Evolutionary conservation across 2,329 filamentous ascomycete genomes (phyloP), one percentile per base, ranked within the genome.

Genomic region (Sclerotinia spermophila): DNA sequence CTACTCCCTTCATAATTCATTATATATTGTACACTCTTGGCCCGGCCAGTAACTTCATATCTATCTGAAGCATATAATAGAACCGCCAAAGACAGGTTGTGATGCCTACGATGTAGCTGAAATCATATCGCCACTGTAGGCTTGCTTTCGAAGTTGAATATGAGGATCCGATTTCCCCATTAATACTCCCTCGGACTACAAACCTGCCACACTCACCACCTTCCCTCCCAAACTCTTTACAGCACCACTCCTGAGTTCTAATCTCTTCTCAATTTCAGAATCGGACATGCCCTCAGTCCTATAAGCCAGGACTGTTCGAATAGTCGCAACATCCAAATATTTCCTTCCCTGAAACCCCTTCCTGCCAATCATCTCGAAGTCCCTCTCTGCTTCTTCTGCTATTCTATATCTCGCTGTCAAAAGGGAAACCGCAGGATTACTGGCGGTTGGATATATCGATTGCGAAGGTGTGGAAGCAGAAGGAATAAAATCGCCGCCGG

Each of bases 371-470:
- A 68, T 67, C 48, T 80, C 79, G 76, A 90, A 90, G 40, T 89
- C 87, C 48, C 86, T 82, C 67, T 86, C 84, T 0, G 83, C 86
- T 71, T 89, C 79, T 71, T 90, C 88, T 10, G 91, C 80, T 72
- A 91, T 86, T 0, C 87, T 84, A 78, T 89, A 89, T 65, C 86
- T 81, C 15, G 78, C 77, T 2, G 75, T 76, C 11, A 79, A 38
- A 10, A 79, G 68, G 3, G 68, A 66, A 1, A 79, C 67, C 0
- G 78, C 78, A 0, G 78, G 77, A 51, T 79, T 71, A 21, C 27
- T 60, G 21, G 38, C 24, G 44, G 48, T 61, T 19, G 76, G 77
- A 65, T 74, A 77, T 33, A 77, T 75, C 11, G 67, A 67, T 65
- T 77, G 77, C 5, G 53, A 53, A 3, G 77, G 76, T 24, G 70